These are phyloP conservation scores for Vaccinium darrowii DNA, from an alignment of 148 eudicot genomes.

Conservation along the genomic window DNA sequence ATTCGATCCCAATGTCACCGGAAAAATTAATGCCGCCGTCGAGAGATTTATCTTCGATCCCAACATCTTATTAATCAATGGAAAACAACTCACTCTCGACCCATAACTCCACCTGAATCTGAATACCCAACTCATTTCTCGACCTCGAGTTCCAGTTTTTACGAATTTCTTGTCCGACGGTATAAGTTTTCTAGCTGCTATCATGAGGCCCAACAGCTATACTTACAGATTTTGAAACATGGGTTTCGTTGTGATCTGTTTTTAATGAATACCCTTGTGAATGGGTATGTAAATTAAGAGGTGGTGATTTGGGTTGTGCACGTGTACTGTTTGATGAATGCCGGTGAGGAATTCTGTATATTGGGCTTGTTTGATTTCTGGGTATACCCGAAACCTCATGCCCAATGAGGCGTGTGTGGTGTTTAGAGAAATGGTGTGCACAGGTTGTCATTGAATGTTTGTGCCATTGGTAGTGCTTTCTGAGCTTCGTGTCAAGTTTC, in stretches of 20 bases:
- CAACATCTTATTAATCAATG: not conserved
- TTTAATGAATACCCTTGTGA: constrained; percentile 59
- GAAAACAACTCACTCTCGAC: not conserved
- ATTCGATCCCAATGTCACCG: too few relatives aligned
- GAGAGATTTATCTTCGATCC: too few relatives aligned
- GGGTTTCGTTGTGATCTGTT: constrained; percentile 60
- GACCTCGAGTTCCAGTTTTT: not conserved
- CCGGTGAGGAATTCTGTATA: constrained; percentile 38
- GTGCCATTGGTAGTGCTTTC: constrained; percentile 69
- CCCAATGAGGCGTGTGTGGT: constrained; percentile 40
- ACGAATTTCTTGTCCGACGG: constrained; percentile 36
- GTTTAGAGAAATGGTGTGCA: constrained; percentile 47
- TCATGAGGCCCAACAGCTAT: constrained; percentile 52
- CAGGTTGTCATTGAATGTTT: constrained; percentile 45
- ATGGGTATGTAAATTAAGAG: constrained; percentile 40
- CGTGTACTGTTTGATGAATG: constrained; percentile 49
- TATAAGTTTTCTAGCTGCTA: constrained; percentile 33
- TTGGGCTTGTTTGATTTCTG: constrained; percentile 89
- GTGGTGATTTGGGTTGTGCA: constrained; percentile 50
- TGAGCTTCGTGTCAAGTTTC: constrained; percentile 57
- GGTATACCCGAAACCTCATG: constrained; percentile 53
- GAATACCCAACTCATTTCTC: not conserved
- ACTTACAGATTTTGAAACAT: constrained; percentile 50
- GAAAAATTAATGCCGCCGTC: too few relatives aligned
- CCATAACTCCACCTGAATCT: not conserved